Evolutionary conservation across 2,329 filamentous ascomycete species (phyloP).

Genomic region (Cercospora zeae-maydis): DNA sequence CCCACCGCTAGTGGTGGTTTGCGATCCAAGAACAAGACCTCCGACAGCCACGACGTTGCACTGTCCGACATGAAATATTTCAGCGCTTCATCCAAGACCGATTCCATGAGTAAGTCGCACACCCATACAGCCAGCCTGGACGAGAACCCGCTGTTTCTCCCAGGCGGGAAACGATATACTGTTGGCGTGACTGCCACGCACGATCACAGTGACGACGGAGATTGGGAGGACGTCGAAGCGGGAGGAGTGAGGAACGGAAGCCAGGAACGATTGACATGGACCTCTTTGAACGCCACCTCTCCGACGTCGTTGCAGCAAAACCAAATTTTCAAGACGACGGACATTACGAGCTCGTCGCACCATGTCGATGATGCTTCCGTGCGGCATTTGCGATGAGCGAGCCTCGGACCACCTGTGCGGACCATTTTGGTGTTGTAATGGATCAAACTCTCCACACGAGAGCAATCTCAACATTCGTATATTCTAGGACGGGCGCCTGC

Average conservation of each 20-base stretch:
- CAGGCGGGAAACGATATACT: constrained; percentile 7
- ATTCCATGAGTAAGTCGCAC: constrained; percentile 6
- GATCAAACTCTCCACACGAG: too few relatives aligned
- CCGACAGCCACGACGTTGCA: not conserved
- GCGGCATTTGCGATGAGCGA: not conserved
- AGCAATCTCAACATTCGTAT: too few relatives aligned
- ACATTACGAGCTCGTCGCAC: constrained; percentile 1
- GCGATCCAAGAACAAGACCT: constrained; percentile 1
- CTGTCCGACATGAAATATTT: constrained; percentile 14
- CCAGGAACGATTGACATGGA: constrained; percentile 17
- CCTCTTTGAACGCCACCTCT: not conserved
- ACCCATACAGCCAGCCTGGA: not conserved
- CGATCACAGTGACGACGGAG: constrained; percentile 13
- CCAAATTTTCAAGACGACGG: constrained; percentile 12
- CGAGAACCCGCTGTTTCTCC: not conserved
- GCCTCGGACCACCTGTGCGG: too few relatives aligned
- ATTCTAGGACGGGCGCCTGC: too few relatives aligned
- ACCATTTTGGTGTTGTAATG: too few relatives aligned
- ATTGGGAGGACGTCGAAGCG: constrained; percentile 17
- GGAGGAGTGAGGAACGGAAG: constrained; percentile 7
- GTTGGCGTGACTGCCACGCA: constrained; percentile 12
- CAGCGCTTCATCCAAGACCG: constrained; percentile 1
- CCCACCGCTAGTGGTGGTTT: not conserved
- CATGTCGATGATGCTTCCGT: not conserved
- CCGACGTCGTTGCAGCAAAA: not conserved